Percentiles rank a stretch among this genome's conserved stretches.
phyloP scores from a whole-genome alignment of 2,329 filamentous ascomycete genomes.

The Aspergillus jensenii region DNA sequence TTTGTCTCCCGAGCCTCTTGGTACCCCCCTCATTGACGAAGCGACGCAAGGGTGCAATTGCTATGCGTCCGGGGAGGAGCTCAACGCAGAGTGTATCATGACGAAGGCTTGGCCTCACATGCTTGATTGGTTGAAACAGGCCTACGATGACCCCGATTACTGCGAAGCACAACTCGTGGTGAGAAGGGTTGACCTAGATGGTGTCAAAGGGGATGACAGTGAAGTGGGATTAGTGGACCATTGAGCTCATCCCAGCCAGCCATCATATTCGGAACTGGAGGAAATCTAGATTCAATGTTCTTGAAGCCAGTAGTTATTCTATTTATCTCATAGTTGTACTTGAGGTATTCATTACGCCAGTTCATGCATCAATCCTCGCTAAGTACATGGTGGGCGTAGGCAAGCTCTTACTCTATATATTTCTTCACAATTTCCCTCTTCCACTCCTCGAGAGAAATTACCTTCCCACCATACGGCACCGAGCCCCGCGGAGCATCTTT shows the following conservation, averaged over 20 bases:
- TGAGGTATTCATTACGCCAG: too few relatives aligned
- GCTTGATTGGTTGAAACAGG: conserved; percentile 61
- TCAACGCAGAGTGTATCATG: conserved; percentile 63
- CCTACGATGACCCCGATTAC: conserved; percentile 49
- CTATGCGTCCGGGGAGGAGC: conserved; percentile 65
- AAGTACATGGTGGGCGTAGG: background rate
- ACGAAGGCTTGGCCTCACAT: conserved; percentile 55
- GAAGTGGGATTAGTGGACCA: background rate
- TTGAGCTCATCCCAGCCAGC: background rate
- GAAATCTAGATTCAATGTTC: too few relatives aligned
- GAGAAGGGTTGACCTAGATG: conserved; percentile 10
- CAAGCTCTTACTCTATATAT: conserved; percentile 19
- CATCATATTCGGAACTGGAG: background rate
- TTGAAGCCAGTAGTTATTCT: too few relatives aligned
- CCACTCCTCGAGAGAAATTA: conserved; percentile 24
- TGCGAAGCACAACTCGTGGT: conserved; percentile 38
- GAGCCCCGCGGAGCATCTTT: conserved; percentile 15
- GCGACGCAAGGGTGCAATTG: conserved; percentile 63
- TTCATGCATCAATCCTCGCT: too few relatives aligned
- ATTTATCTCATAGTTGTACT: too few relatives aligned
- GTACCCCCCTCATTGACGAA: conserved; percentile 55
- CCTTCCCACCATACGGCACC: conserved; percentile 23
- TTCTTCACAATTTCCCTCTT: conserved; percentile 17
- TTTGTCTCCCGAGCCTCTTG: conserved; percentile 52
- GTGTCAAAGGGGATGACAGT: background rate